Evolutionary conservation across 176 grass and related monocot species (phyloP).

Genomic region (Coix lacrymajobi): DNA sequence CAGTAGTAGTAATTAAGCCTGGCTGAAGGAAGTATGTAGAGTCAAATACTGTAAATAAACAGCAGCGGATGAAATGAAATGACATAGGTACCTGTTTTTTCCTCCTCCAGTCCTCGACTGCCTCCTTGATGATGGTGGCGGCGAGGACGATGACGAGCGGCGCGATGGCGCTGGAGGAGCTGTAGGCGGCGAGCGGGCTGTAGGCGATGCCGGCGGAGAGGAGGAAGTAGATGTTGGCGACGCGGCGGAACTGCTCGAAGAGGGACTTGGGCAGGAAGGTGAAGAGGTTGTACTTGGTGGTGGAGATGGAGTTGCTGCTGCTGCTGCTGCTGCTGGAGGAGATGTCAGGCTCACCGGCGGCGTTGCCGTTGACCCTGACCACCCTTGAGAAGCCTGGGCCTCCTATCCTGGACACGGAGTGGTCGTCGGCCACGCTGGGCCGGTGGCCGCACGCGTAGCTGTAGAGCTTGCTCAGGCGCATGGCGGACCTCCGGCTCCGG

Average conservation of each 20-base stretch:
- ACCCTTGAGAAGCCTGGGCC: conserved; percentile 73
- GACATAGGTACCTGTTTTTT: too few relatives aligned
- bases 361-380: conserved; percentile 13
- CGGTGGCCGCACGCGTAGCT: conserved; percentile 54
- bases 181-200: conserved; percentile 51
- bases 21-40: too few relatives aligned
- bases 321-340: neutral
- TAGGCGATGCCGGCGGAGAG: conserved; percentile 35
- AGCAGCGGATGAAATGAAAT: too few relatives aligned
- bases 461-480: conserved; percentile 66
- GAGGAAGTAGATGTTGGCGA: conserved; percentile 92
- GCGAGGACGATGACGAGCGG: conserved; percentile 54
- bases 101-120: conserved; percentile 62
- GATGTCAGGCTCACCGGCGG: neutral
- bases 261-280: conserved; percentile 83
- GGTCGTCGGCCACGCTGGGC: conserved; percentile 38
- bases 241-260: conserved; percentile 91
- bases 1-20: too few relatives aligned
- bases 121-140: conserved; percentile 88
- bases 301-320: conserved; percentile 59
- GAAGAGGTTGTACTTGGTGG: conserved; percentile 72
- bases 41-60: too few relatives aligned
- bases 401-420: conserved; percentile 45
- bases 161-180: conserved; percentile 20
- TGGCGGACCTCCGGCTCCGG: conserved; percentile 9